These are phyloP conservation scores for Xylaria sp. DNA, from an alignment of 2,329 filamentous ascomycete genomes.

Conservation along the genomic window DNA sequence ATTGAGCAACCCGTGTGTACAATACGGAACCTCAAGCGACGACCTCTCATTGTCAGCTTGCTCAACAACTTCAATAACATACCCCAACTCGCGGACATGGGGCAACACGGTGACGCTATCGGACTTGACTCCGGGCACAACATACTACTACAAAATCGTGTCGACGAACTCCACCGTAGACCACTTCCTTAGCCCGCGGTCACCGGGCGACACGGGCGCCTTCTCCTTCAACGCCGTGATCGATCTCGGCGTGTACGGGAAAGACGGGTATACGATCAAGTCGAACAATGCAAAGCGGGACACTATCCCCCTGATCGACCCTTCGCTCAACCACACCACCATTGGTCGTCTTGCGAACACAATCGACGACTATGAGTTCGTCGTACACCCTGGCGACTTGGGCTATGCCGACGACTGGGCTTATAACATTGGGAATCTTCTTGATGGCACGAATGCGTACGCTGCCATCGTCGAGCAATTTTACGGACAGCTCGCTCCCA, in stretches of 20 bases:
- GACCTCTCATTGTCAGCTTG: conserved; percentile 56
- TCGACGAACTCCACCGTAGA: conserved; percentile 66
- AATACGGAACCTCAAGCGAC: conserved; percentile 59
- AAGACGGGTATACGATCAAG: conserved; percentile 62
- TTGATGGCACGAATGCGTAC: conserved; percentile 63
- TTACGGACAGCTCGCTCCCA: conserved; percentile 65
- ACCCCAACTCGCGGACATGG: conserved; percentile 65
- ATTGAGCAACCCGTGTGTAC: conserved; percentile 59
- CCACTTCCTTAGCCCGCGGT: conserved; percentile 64
- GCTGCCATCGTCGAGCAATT: conserved; percentile 68
- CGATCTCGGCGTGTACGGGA: conserved; percentile 66
- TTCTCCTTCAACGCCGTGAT: conserved; percentile 65
- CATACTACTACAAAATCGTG: conserved; percentile 69
- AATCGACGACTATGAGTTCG: conserved; percentile 65
- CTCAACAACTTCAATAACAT: conserved; percentile 60
- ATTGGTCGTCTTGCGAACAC: conserved; percentile 64
- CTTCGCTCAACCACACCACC: conserved; percentile 68
- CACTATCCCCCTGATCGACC: conserved; percentile 60
- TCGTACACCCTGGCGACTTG: conserved; percentile 66
- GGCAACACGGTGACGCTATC: conserved; percentile 61
- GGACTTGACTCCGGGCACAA: conserved; percentile 61
- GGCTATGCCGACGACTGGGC: conserved; percentile 70
- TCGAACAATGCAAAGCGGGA: conserved; percentile 59
- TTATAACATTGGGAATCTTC: conserved; percentile 57
- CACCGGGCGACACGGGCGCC: conserved; percentile 64